A percentile compares a stretch with the other conserved stretches of the same genome.
Conservation (phyloP, 768 basidiomycete species). For the Sporobolomyces roseus region DNA sequence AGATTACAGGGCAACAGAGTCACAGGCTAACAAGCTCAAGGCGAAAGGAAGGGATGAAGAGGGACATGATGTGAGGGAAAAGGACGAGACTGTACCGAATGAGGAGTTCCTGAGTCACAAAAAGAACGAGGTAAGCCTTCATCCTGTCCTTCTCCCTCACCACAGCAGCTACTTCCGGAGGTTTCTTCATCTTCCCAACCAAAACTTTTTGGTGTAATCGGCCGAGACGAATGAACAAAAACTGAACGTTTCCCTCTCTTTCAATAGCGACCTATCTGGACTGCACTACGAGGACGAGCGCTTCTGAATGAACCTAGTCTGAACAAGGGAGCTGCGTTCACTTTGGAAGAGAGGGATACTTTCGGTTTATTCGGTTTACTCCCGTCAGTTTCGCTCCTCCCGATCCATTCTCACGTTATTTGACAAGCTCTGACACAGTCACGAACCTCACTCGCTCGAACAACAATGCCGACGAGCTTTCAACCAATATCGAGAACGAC, state of each 20-base stretch:
- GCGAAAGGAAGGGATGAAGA: slow-evolving; percentile 2
- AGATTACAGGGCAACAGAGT: neutral
- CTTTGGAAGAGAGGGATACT: slow-evolving; percentile 60
- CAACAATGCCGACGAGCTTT: slow-evolving; percentile 74
- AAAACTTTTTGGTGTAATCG: neutral
- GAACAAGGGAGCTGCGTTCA: slow-evolving; percentile 68
- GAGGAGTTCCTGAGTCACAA: slow-evolving; percentile 24
- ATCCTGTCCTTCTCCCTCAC: neutral
- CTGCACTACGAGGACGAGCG: slow-evolving; percentile 22
- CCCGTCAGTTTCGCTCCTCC: slow-evolving; percentile 46
- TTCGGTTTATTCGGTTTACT: slow-evolving; percentile 57
- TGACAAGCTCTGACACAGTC: slow-evolving; percentile 35
- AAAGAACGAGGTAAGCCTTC: slow-evolving; percentile 29
- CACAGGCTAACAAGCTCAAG: slow-evolving; percentile 22
- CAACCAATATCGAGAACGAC: slow-evolving; percentile 29
- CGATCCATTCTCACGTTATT: neutral
- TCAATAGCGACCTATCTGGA: slow-evolving; percentile 39
- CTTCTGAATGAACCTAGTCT: slow-evolving; percentile 34
- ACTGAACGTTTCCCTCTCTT: too few relatives aligned
- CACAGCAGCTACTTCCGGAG: too few relatives aligned
- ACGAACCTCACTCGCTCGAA: slow-evolving; percentile 62
- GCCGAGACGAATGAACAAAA: neutral
- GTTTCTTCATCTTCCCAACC: neutral
- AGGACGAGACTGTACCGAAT: slow-evolving; percentile 20
- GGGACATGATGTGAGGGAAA: neutral